Conservation (phyloP, 306 rosid genomes). For the Prunus salicina region DNA sequence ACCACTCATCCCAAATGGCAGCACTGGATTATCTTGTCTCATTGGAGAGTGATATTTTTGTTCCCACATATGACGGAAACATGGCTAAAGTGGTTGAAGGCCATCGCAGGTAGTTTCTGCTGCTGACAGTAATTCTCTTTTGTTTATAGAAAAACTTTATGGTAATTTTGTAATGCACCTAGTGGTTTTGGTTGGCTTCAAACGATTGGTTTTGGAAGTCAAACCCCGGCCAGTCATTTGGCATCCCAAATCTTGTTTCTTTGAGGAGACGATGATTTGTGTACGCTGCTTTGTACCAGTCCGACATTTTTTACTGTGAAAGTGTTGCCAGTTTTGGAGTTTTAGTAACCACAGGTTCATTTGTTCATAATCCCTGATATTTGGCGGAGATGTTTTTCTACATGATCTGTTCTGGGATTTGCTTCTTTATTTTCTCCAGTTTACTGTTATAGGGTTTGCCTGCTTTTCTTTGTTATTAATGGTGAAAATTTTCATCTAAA, state of each 20-base stretch:
- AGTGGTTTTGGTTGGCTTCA: background rate
- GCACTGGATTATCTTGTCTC: constrained; percentile 97
- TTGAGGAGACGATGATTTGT: background rate
- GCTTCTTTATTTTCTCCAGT: background rate
- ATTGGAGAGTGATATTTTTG: constrained; percentile 89
- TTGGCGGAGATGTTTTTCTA: background rate
- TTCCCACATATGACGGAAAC: constrained; percentile 97
- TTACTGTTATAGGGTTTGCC: background rate
- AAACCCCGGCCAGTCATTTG: background rate
- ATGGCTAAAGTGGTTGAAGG: constrained; percentile 99
- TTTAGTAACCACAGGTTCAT: background rate
- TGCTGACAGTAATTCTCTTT: background rate
- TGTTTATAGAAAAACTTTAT: background rate
- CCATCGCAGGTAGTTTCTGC: constrained; percentile 78
- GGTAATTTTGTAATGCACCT: background rate
- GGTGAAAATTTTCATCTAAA: background rate
- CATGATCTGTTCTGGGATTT: background rate
- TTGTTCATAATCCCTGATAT: background rate
- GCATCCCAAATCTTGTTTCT: background rate
- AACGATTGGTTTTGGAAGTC: background rate
- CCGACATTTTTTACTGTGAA: background rate
- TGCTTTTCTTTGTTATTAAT: background rate
- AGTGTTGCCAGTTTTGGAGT: background rate
- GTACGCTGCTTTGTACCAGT: background rate
- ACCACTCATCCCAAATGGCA: constrained; percentile 99